Conservation (phyloP, 768 basidiomycete genomes). For the Pleurotus djamor region DNA sequence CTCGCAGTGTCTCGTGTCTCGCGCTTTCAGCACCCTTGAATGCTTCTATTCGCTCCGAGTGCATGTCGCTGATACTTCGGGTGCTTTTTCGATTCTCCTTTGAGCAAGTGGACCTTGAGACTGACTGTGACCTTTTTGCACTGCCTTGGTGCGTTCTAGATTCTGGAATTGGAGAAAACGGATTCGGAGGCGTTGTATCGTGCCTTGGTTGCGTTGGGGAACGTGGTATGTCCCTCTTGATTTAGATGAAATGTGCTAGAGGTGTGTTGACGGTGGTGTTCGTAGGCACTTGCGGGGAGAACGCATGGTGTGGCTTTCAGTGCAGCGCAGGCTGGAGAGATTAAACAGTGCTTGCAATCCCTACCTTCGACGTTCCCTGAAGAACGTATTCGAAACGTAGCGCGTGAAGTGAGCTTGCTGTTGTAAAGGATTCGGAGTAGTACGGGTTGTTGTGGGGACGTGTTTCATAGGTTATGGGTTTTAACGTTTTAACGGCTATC, state of each 20-base stretch:
- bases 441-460: not conserved
- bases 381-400: constrained; percentile 51
- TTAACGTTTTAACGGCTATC: not conserved
- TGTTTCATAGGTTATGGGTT: not conserved
- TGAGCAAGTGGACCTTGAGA: not conserved
- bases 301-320: constrained; percentile 30
- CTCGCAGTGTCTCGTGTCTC: constrained; percentile 63
- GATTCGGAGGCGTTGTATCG: constrained; percentile 76
- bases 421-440: constrained; percentile 21
- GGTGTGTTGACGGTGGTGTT: not conserved
- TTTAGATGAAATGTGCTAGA: too few relatives aligned
- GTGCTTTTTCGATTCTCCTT: constrained; percentile 28
- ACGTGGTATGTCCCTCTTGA: constrained; percentile 47
- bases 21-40: constrained; percentile 41
- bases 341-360: constrained; percentile 35
- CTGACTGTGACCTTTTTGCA: not conserved
- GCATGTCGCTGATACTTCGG: constrained; percentile 41
- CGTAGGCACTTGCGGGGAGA: constrained; percentile 50
- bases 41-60: constrained; percentile 33
- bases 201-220: constrained; percentile 69
- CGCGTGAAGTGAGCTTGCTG: constrained; percentile 44
- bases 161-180: constrained; percentile 43
- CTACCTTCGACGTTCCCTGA: constrained; percentile 54
- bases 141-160: constrained; percentile 22
- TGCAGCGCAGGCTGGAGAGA: constrained; percentile 34